Percentiles rank a stretch among this genome's conserved stretches.
Conservation (phyloP, 2,329 filamentous ascomycete genomes). For the Verticillium dahliae region DNA sequence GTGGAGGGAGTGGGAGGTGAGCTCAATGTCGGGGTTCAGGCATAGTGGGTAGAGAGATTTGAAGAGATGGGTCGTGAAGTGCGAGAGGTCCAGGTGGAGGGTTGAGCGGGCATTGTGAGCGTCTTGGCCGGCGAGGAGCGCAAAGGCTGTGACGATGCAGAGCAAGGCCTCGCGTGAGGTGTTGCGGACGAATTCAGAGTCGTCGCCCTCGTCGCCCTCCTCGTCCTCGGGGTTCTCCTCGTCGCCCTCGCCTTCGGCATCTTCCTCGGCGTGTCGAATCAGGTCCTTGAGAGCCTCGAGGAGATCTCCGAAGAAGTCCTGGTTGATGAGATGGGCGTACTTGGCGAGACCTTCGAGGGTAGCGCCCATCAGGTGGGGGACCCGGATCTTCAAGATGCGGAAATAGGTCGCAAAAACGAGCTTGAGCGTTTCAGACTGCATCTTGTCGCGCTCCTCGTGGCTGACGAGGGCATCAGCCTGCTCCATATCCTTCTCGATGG, state of each 20-base stretch:
- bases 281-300: constrained; percentile 92
- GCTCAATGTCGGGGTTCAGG: constrained; percentile 79
- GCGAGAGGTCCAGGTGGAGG: constrained; percentile 85
- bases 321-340: constrained; percentile 95
- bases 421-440: constrained; percentile 94
- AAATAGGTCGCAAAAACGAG: constrained; percentile 95
- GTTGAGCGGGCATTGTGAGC: constrained; percentile 74
- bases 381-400: constrained; percentile 78
- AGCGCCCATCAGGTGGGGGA: constrained; percentile 86
- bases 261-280: constrained; percentile 65
- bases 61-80: constrained; percentile 94
- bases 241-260: constrained; percentile 34
- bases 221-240: constrained; percentile 31
- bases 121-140: constrained; percentile 92
- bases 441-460: constrained; percentile 86
- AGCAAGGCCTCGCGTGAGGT: constrained; percentile 81
- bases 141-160: constrained; percentile 92
- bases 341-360: constrained; percentile 90
- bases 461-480: constrained; percentile 86
- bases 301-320: constrained; percentile 96
- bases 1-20: constrained; percentile 62
- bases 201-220: constrained; percentile 35
- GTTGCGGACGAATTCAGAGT: constrained; percentile 53
- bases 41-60: constrained; percentile 73
- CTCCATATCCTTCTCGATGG: constrained; percentile 86